Conservation (phyloP, 2,329 filamentous ascomycete genomes). For the Aspergillus candidus region DNA sequence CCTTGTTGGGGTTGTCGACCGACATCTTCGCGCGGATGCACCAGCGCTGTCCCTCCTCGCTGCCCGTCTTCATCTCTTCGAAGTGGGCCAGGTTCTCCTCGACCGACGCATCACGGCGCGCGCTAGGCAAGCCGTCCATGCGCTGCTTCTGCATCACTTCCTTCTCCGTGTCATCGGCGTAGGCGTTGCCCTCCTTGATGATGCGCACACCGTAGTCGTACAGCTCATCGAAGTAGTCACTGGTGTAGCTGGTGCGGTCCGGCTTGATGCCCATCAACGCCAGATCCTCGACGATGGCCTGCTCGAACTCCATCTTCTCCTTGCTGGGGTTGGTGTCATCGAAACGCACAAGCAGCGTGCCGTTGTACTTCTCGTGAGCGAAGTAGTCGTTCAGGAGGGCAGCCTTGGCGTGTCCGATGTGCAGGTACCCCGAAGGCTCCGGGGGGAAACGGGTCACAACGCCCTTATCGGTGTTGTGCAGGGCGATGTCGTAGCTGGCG, state of each 20-base stretch:
- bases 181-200: constrained; percentile 81
- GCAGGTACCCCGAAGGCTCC: constrained; percentile 91
- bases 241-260: constrained; percentile 81
- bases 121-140: constrained; percentile 75
- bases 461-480: constrained; percentile 77
- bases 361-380: constrained; percentile 85
- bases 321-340: constrained; percentile 97
- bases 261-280: constrained; percentile 86
- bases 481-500: constrained; percentile 80
- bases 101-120: constrained; percentile 67
- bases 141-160: constrained; percentile 82
- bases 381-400: constrained; percentile 95
- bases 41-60: constrained; percentile 71
- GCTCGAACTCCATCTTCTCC: constrained; percentile 94
- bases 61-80: constrained; percentile 86
- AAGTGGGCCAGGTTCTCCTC: constrained; percentile 84
- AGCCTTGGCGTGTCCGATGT: constrained; percentile 94
- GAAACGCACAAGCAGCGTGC: constrained; percentile 83
- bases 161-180: constrained; percentile 89
- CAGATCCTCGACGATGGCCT: constrained; percentile 87
- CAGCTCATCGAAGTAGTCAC: constrained; percentile 89
- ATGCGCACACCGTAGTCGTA: constrained; percentile 79
- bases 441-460: constrained; percentile 90
- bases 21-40: constrained; percentile 95
- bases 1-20: constrained; percentile 86